Evolutionary conservation across 345 rosid species (phyloP).

Genomic region (Populus tremula): DNA sequence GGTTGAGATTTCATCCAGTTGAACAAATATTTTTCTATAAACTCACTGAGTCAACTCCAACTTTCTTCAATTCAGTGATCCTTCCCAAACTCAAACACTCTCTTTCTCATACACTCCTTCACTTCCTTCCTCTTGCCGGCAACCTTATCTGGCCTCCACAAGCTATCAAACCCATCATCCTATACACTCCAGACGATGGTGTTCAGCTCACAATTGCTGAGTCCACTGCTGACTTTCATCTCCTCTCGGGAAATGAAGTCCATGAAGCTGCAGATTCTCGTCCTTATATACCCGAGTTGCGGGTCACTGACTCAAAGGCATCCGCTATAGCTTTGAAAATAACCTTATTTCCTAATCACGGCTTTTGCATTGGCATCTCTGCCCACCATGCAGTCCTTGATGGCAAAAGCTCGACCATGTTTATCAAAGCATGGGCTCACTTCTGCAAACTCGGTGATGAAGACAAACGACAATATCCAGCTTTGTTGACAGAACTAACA

Average conservation of each 20-base stretch:
- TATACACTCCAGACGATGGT: not conserved
- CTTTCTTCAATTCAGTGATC: not conserved
- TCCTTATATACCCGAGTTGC: not conserved
- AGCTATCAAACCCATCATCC: not conserved
- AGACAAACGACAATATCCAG: too few relatives aligned
- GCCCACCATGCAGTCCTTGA: too few relatives aligned
- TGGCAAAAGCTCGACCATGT: too few relatives aligned
- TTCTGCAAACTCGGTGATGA: too few relatives aligned
- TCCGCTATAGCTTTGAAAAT: not conserved
- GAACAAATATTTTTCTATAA: too few relatives aligned
- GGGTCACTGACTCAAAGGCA: not conserved
- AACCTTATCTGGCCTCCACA: not conserved
- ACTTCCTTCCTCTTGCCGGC: slow-evolving; percentile 10
- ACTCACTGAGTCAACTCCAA: not conserved
- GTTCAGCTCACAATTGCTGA: not conserved
- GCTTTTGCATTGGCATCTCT: not conserved
- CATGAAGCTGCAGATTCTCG: not conserved
- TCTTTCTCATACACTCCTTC: not conserved
- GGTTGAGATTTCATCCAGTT: too few relatives aligned
- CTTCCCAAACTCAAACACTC: slow-evolving; percentile 7
- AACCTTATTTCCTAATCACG: slow-evolving; percentile 4
- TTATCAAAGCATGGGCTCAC: too few relatives aligned
- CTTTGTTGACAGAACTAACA: not conserved
- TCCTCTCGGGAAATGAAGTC: not conserved
- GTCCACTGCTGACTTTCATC: not conserved